These are phyloP conservation scores for Corchorus olitorius DNA, from an alignment of 345 rosid species.

Conservation along the genomic window DNA sequence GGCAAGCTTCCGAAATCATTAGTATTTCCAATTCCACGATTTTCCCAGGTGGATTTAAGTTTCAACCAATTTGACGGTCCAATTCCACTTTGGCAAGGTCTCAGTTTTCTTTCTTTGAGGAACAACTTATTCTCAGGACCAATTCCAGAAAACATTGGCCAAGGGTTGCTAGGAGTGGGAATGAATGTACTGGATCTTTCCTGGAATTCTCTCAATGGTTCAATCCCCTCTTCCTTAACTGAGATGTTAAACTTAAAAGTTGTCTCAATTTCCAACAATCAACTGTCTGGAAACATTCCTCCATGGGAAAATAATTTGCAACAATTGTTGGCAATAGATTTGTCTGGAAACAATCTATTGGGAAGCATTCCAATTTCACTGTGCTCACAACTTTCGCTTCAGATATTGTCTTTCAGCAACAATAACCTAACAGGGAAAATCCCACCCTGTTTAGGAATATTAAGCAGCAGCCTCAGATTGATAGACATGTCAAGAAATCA, in stretches of 20 bases:
- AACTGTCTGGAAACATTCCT: slow-evolving; percentile 20
- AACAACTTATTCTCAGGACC: slow-evolving; percentile 22
- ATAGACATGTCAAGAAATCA: slow-evolving; percentile 50
- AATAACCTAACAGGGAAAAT: slow-evolving; percentile 20
- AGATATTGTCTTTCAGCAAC: not conserved
- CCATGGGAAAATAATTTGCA: not conserved
- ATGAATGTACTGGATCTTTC: slow-evolving; percentile 9
- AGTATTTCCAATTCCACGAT: too few species aligned
- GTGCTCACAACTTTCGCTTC: not conserved
- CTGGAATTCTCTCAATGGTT: slow-evolving; percentile 27
- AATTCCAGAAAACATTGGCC: slow-evolving; percentile 12
- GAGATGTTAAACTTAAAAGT: not conserved
- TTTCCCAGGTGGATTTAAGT: not conserved
- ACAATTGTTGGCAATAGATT: slow-evolving; percentile 1
- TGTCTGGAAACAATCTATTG: slow-evolving; percentile 22
- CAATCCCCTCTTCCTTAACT: slow-evolving; percentile 28
- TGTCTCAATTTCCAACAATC: slow-evolving; percentile 17
- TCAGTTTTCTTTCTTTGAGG: not conserved
- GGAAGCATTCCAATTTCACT: slow-evolving; percentile 28
- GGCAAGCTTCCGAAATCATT: slow-evolving; percentile 6
- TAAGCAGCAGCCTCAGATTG: not conserved
- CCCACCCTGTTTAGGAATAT: slow-evolving; percentile 4
- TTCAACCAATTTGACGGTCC: slow-evolving; percentile 7
- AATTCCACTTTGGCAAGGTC: slow-evolving; percentile 1
- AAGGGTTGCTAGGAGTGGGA: too few species aligned